Conservation (phyloP, 2,329 filamentous ascomycete species). For the Talaromyces pinophilus region DNA sequence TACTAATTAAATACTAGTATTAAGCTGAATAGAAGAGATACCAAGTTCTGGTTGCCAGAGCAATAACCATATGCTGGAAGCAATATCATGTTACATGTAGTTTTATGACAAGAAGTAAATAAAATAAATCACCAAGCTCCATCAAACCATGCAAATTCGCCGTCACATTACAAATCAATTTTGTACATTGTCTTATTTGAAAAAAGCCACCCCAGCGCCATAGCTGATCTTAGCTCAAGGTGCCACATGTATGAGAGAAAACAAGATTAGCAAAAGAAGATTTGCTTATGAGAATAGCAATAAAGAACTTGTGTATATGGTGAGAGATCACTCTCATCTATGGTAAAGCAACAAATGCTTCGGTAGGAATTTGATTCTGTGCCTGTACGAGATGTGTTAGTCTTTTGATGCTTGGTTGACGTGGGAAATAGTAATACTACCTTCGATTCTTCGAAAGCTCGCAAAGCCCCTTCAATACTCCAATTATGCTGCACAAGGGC, state of each 20-base stretch:
- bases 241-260: background rate
- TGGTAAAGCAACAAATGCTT: constrained; percentile 46
- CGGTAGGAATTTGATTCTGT: constrained; percentile 49
- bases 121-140: constrained; percentile 15
- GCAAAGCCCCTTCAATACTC: constrained; percentile 74
- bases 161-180: constrained; percentile 23
- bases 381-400: constrained; percentile 33
- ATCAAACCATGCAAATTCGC: constrained; percentile 21
- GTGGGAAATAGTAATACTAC: constrained; percentile 44
- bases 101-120: background rate
- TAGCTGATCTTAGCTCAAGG: constrained; percentile 5
- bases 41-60: background rate
- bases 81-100: background rate
- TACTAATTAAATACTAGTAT: background rate
- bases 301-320: too few species aligned
- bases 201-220: constrained; percentile 1
- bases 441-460: constrained; percentile 74
- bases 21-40: background rate
- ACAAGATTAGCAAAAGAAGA: background rate
- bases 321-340: background rate
- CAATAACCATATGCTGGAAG: background rate
- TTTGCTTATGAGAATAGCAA: background rate
- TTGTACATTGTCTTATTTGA: constrained; percentile 22
- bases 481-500: constrained; percentile 78
- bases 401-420: background rate